Conservation (phyloP, 768 basidiomycete species). For the Clavulina sp. region DNA sequence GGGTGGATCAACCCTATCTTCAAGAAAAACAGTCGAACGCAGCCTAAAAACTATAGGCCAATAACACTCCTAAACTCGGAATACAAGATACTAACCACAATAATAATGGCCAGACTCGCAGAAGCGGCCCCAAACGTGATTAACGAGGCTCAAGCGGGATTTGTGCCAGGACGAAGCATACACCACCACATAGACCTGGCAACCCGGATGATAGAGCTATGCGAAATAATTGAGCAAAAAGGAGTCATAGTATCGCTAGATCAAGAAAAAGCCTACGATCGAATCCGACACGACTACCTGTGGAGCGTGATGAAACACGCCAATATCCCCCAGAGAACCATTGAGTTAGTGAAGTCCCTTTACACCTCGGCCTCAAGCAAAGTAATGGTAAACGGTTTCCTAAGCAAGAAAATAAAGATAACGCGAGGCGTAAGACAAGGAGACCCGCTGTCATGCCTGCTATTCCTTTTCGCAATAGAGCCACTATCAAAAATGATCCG, state of each 20-base stretch:
- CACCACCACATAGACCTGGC: slow-evolving; percentile 10
- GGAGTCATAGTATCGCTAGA: slow-evolving; percentile 8
- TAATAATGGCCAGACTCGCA: slow-evolving; percentile 2
- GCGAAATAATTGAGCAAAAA: slow-evolving; percentile 11
- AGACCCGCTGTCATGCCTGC: slow-evolving; percentile 14
- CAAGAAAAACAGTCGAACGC: slow-evolving; percentile 10
- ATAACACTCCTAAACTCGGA: slow-evolving; percentile 15
- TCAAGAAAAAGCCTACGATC: slow-evolving; percentile 15
- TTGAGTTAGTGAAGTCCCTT: slow-evolving; percentile 13
- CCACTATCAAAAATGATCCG: slow-evolving; percentile 9
- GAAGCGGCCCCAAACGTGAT: not conserved
- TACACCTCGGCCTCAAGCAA: slow-evolving; percentile 10
- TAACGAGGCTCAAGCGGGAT: slow-evolving; percentile 13
- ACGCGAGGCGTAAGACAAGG: slow-evolving; percentile 14
- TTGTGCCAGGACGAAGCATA: slow-evolving; percentile 10
- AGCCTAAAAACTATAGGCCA: slow-evolving; percentile 13
- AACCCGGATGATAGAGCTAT: slow-evolving; percentile 8
- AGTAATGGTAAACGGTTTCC: slow-evolving; percentile 11
- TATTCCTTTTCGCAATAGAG: slow-evolving; percentile 14
- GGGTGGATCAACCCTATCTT: slow-evolving; percentile 13
- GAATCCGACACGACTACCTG: slow-evolving; percentile 13
- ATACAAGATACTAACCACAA: slow-evolving; percentile 15
- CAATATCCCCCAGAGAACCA: slow-evolving; percentile 10
- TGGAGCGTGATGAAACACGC: slow-evolving; percentile 5
- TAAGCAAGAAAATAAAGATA: slow-evolving; percentile 1